A percentile compares a stretch with the other conserved stretches of the same genome.
Conservation (phyloP, 495 filamentous ascomycete genomes). For the Neurospora terricola region DNA sequence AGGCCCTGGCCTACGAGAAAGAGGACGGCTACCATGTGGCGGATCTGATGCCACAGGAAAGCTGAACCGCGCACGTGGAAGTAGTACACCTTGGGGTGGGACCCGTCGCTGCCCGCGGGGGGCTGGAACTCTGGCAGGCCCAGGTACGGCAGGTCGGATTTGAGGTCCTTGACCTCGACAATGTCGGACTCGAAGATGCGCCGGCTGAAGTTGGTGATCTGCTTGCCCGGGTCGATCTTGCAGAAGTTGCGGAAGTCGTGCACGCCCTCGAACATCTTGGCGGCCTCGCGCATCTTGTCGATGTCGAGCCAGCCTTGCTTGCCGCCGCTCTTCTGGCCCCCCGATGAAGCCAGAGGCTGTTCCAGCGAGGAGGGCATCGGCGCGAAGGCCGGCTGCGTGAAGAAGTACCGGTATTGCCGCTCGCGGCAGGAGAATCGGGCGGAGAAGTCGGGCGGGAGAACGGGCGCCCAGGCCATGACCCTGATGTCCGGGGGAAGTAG, state of each 20-base stretch:
- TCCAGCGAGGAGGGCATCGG: slow-evolving; percentile 38
- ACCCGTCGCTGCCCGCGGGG: neutral
- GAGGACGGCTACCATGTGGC: slow-evolving; percentile 77
- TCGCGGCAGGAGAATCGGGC: slow-evolving; percentile 90
- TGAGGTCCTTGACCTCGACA: slow-evolving; percentile 47
- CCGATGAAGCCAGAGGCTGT: slow-evolving; percentile 6
- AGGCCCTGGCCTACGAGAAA: slow-evolving; percentile 89
- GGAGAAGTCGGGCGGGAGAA: slow-evolving; percentile 67
- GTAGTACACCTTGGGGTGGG: slow-evolving; percentile 62
- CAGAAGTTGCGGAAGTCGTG: slow-evolving; percentile 98
- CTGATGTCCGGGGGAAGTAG: slow-evolving; percentile 83
- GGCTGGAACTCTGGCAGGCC: slow-evolving; percentile 10
- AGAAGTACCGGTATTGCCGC: slow-evolving; percentile 89
- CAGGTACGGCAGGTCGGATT: slow-evolving; percentile 35
- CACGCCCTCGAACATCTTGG: slow-evolving; percentile 63
- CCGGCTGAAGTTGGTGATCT: slow-evolving; percentile 70
- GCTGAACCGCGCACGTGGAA: slow-evolving; percentile 83
- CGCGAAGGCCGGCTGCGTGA: slow-evolving; percentile 81
- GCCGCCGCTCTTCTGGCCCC: slow-evolving; percentile 7
- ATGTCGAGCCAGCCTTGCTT: slow-evolving; percentile 60
- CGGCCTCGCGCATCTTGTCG: slow-evolving; percentile 72
- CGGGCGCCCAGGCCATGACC: slow-evolving; percentile 86
- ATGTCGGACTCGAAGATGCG: slow-evolving; percentile 69
- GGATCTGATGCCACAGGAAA: slow-evolving; percentile 97
- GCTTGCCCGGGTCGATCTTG: slow-evolving; percentile 78